Percentiles rank a stretch among this genome's conserved stretches.
Conservation (phyloP, 2,329 filamentous ascomycete species). For the Aureobasidium namibiae region DNA sequence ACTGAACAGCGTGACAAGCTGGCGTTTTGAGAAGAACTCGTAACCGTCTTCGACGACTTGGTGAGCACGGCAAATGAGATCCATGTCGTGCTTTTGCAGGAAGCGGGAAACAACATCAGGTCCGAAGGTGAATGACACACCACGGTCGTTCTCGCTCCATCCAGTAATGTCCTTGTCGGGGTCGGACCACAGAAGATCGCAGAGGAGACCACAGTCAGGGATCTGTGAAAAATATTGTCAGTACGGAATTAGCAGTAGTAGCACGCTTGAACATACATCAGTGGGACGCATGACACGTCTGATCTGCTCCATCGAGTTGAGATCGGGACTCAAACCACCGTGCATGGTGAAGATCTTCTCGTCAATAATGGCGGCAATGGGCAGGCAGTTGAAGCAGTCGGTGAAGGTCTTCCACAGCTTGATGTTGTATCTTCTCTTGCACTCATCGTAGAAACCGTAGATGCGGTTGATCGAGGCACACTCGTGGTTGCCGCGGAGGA, state of each 20-base stretch:
- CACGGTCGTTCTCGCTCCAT: constrained; percentile 98
- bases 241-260: constrained; percentile 18
- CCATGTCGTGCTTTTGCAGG: constrained; percentile 99
- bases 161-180: constrained; percentile 98
- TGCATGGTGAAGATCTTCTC: constrained; percentile 99
- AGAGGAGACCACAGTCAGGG: constrained; percentile 92
- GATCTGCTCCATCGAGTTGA: constrained; percentile 99
- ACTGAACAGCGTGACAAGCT: constrained; percentile 94
- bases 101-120: constrained; percentile 96
- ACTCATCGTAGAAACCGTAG: constrained; percentile 99
- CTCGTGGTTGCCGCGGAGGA: constrained; percentile 96
- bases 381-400: constrained; percentile 98
- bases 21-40: constrained; percentile 98
- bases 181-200: constrained; percentile 96
- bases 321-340: constrained; percentile 88
- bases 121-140: constrained; percentile 97
- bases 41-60: constrained; percentile 99
- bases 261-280: constrained; percentile 61
- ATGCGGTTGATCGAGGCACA: constrained; percentile 98
- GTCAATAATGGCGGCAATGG: constrained; percentile 96
- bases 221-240: constrained; percentile 54
- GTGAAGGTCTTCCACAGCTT: constrained; percentile 99
- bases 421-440: constrained; percentile 98
- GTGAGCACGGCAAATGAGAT: constrained; percentile 96
- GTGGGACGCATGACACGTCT: constrained; percentile 97